Conservation (phyloP, 805 yeast genomes). For the Alloascoidea africana region DNA sequence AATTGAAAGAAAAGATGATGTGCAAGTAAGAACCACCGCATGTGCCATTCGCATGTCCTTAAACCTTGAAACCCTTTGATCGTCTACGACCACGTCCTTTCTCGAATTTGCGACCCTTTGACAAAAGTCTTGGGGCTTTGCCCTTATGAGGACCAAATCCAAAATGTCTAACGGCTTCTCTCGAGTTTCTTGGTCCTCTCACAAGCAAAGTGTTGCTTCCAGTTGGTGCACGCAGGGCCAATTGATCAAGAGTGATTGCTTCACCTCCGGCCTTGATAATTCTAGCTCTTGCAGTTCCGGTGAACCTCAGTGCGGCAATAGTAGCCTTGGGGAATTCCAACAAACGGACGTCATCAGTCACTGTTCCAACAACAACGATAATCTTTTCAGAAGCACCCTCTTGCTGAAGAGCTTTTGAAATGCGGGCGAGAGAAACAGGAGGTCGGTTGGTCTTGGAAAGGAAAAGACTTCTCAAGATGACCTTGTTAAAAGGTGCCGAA, state of each 20-base stretch:
- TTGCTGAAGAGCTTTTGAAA: conserved; percentile 70
- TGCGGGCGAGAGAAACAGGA: conserved; percentile 93
- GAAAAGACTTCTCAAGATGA: conserved; percentile 86
- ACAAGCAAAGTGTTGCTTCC: conserved; percentile 96
- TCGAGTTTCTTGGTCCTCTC: conserved; percentile 97
- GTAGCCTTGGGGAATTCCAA: conserved; percentile 91
- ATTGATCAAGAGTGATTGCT: conserved; percentile 97
- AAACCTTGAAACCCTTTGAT: conserved; percentile 99
- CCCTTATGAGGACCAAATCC: conserved; percentile 99
- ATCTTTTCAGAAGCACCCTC: conserved; percentile 81
- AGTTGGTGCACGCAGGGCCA: conserved; percentile 98
- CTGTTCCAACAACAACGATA: conserved; percentile 97
- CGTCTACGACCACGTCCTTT: conserved; percentile 99
- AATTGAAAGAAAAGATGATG: too few relatives aligned
- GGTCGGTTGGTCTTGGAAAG: conserved; percentile 99
- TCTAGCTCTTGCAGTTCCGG: conserved; percentile 97
- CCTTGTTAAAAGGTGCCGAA: conserved; percentile 92
- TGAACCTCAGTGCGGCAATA: conserved; percentile 98
- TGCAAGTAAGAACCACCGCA: too few relatives aligned
- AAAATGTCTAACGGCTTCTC: conserved; percentile 99
- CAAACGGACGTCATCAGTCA: conserved; percentile 95
- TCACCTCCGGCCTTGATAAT: conserved; percentile 99
- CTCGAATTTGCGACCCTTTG: conserved; percentile 99
- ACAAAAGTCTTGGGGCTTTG: conserved; percentile 97
- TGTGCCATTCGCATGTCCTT: too few relatives aligned